Evolutionary conservation across 768 basidiomycete species (phyloP), one percentile per base, ranked within the genome.

Genomic region (Boletus rubescentipes): DNA sequence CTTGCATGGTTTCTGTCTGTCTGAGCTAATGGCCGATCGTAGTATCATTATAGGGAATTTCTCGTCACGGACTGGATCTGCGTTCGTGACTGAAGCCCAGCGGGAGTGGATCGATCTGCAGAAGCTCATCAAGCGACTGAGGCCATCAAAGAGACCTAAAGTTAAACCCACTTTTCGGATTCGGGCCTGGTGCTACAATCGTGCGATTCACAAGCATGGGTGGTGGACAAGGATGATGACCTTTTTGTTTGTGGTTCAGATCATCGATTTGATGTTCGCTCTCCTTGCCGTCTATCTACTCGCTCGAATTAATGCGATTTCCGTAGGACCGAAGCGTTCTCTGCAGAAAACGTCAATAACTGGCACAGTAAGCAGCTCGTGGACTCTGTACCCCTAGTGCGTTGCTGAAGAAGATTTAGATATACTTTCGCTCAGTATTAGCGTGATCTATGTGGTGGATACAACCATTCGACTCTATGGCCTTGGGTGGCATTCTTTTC

Each of bases 21-120:
- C 43, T 44, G 38, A 46, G 37, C 60, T 65, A 12, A 67, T 40
- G 5, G 48, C 18, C 53, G 46, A 55, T 56, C 51, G 55, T 54
- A 96, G 93, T 77, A 91, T 98, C 70, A 97, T 98, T 73, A 97
- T 98, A 65, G 86, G 86, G 41, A 95, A 95, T 70, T 96, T 96
- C 73, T 87, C 85, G 44, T 81, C 86, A 3, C 86, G 87, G 56
- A 94, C 93, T 4, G 95, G 95, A 12, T 81, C 84, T 5, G 93
- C 94, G 1, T 81, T 95, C 41, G 72, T 96, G 30, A 97, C 93
- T 0, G 79, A 85, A 51, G 79, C 92, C 15, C 96, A 98, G 62
- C 77, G 89, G 51, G 92, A 93, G 67, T 98, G 95, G 95, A 90
- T 94, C 51, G 93, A 97, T 70, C 71, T 98, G 21, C 83, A 92